A percentile compares a stretch with the other conserved stretches of the same genome.
These are phyloP conservation scores for Cordyceps farinosa DNA, from an alignment of 2,329 filamentous ascomycete genomes.

Conservation along the genomic window DNA sequence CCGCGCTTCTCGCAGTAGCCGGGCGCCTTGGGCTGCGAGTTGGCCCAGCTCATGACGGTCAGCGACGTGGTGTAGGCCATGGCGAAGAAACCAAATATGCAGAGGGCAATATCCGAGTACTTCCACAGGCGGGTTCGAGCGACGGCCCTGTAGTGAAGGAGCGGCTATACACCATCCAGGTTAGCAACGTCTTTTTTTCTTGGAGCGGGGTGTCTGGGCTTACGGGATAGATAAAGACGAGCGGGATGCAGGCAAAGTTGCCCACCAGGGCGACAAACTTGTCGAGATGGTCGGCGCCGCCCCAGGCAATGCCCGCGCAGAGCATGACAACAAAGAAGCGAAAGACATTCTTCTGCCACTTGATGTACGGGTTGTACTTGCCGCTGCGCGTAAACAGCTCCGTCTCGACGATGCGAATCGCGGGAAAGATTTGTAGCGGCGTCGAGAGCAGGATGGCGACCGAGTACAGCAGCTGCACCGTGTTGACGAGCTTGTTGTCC, in stretches of 20 bases:
- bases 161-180: conserved; percentile 56
- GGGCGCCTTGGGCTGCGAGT: conserved; percentile 46
- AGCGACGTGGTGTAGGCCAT: conserved; percentile 91
- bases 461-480: conserved; percentile 95
- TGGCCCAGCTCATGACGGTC: conserved; percentile 83
- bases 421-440: conserved; percentile 93
- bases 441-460: conserved; percentile 94
- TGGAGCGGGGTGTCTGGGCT: conserved; percentile 33
- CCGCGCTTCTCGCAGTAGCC: conserved; percentile 51
- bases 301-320: conserved; percentile 86
- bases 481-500: conserved; percentile 91
- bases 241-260: conserved; percentile 94
- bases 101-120: conserved; percentile 68
- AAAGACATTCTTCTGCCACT: conserved; percentile 99
- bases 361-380: conserved; percentile 97
- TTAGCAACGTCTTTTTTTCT: conserved; percentile 28
- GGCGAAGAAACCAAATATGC: conserved; percentile 76
- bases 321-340: conserved; percentile 87
- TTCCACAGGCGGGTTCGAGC: conserved; percentile 66
- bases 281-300: conserved; percentile 86
- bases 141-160: conserved; percentile 83
- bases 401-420: conserved; percentile 94
- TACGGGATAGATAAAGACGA: conserved; percentile 97
- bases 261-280: conserved; percentile 97
- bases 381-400: conserved; percentile 89